phyloP scores from a whole-genome alignment of 2,329 filamentous ascomycete species.

The Xylariaceae sp. region DNA sequence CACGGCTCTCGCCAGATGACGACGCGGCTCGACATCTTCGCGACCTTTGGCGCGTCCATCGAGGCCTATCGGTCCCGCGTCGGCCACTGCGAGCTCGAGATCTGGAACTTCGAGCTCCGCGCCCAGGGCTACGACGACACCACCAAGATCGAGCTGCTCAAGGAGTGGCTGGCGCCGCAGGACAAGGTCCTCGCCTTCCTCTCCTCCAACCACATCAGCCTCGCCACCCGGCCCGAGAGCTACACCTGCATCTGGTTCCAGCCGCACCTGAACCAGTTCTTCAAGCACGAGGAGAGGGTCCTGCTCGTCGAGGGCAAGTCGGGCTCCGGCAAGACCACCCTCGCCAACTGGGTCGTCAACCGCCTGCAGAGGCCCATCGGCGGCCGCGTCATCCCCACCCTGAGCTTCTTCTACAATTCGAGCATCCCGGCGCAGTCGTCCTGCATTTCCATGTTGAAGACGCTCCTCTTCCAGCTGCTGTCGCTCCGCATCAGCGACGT shows the following conservation, averaged over 20 bases:
- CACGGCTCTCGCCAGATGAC: slow-evolving; percentile 7
- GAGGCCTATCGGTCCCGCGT: slow-evolving; percentile 13
- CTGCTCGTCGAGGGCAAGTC: slow-evolving; percentile 13
- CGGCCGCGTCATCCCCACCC: slow-evolving; percentile 11
- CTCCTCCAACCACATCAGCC: slow-evolving; percentile 17
- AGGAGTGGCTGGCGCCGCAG: slow-evolving; percentile 14
- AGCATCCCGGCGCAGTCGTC: slow-evolving; percentile 10
- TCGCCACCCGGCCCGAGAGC: slow-evolving; percentile 13
- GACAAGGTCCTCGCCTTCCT: slow-evolving; percentile 14
- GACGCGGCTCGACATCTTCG: slow-evolving; percentile 11
- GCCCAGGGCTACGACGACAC: slow-evolving; percentile 13
- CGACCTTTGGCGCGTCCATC: slow-evolving; percentile 13
- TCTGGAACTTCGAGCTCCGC: slow-evolving; percentile 16
- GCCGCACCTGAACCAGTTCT: slow-evolving; percentile 15
- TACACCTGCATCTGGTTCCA: slow-evolving; percentile 18
- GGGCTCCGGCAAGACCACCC: slow-evolving; percentile 14
- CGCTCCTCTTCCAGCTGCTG: slow-evolving; percentile 14
- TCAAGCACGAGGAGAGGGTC: slow-evolving; percentile 14
- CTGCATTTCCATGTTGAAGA: slow-evolving; percentile 13
- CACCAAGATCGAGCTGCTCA: slow-evolving; percentile 10
- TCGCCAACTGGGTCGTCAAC: slow-evolving; percentile 16
- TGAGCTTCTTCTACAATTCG: slow-evolving; percentile 14
- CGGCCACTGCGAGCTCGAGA: slow-evolving; percentile 9
- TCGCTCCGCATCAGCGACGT: slow-evolving; percentile 13
- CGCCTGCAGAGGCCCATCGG: slow-evolving; percentile 12